phyloP scores from a whole-genome alignment of 345 rosid species.

The Citrus sp. region DNA sequence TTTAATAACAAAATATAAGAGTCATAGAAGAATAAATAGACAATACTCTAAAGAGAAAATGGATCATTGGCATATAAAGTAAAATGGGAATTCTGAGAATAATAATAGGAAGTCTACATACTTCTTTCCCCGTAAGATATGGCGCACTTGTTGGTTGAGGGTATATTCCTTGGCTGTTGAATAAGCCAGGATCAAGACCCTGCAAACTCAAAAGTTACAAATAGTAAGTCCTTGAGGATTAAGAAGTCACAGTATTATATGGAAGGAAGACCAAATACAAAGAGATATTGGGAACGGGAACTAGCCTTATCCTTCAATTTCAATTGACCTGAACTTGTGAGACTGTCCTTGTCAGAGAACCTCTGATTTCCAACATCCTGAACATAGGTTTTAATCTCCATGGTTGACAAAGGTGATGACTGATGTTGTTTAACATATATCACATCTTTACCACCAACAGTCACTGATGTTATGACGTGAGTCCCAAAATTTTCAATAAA shows the following conservation, averaged over 20 bases:
- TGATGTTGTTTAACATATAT: slow-evolving; percentile 69
- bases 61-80: not conserved
- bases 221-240: not conserved
- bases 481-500: slow-evolving; percentile 76
- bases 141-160: slow-evolving; percentile 62
- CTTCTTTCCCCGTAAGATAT: slow-evolving; percentile 66
- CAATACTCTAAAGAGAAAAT: not conserved
- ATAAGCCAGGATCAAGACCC: slow-evolving; percentile 61
- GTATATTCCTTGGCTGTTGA: slow-evolving; percentile 73
- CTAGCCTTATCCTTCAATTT: slow-evolving; percentile 70
- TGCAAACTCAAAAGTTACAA: slow-evolving; percentile 23
- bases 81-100: not conserved
- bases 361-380: slow-evolving; percentile 70
- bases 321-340: slow-evolving; percentile 45
- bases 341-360: slow-evolving; percentile 42
- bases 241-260: slow-evolving; percentile 1
- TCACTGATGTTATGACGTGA: slow-evolving; percentile 61
- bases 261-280: not conserved
- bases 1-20: not conserved
- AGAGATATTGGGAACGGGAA: slow-evolving; percentile 32
- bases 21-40: not conserved
- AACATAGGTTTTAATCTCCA: slow-evolving; percentile 58
- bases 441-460: slow-evolving; percentile 77
- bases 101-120: slow-evolving; percentile 20
- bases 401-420: slow-evolving; percentile 55